A percentile compares a stretch with the other conserved stretches of the same genome.
phyloP scores from a whole-genome alignment of 2,329 filamentous ascomycete genomes.

The Aspergillus sp. region DNA sequence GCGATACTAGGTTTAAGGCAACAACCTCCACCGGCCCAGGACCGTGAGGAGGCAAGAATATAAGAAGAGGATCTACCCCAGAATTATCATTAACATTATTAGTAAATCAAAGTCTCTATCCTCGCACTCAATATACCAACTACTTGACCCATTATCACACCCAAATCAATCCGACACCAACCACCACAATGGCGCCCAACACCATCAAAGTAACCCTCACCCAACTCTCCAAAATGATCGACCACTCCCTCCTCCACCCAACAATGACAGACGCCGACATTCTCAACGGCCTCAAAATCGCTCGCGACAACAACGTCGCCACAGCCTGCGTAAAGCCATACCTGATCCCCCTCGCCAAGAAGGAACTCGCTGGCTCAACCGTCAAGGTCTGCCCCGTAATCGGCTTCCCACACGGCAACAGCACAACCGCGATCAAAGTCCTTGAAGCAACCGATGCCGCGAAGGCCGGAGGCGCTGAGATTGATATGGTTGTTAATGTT shows the following conservation, averaged over 20 bases:
- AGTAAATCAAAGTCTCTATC: too few relatives aligned
- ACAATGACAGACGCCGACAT: conserved; percentile 61
- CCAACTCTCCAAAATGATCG: conserved; percentile 46
- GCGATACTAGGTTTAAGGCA: too few relatives aligned
- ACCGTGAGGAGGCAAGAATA: too few relatives aligned
- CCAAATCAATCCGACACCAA: too few relatives aligned
- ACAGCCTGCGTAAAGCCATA: conserved; percentile 63
- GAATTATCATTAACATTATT: too few relatives aligned
- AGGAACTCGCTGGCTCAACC: conserved; percentile 48
- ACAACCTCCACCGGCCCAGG: too few relatives aligned
- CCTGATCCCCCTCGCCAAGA: conserved; percentile 49
- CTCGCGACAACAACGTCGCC: conserved; percentile 51
- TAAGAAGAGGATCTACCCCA: too few relatives aligned
- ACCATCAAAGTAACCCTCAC: conserved; percentile 35
- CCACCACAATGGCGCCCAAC: conserved; percentile 1
- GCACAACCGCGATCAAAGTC: conserved; percentile 55
- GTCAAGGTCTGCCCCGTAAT: conserved; percentile 60
- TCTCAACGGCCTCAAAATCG: conserved; percentile 49
- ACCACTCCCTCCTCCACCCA: conserved; percentile 63
- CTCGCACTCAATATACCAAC: too few relatives aligned
- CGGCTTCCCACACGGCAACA: conserved; percentile 62
- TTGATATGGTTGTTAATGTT: too few relatives aligned
- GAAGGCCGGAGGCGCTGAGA: too few relatives aligned
- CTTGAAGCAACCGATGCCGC: too few relatives aligned
- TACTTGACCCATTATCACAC: too few relatives aligned